Conservation (phyloP, 2,329 filamentous ascomycete species). For the Fusarium sp. region DNA sequence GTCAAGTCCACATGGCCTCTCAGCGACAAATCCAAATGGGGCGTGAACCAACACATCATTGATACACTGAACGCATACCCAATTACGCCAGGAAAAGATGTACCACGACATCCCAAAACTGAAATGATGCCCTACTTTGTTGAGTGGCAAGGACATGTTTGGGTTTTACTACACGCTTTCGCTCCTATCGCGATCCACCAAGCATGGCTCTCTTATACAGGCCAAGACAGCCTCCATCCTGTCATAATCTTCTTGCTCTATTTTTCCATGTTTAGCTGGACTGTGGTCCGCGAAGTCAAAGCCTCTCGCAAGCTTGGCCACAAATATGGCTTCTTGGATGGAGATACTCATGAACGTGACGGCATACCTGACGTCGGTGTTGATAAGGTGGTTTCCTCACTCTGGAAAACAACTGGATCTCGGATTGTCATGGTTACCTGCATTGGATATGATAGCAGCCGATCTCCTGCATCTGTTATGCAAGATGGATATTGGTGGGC, state of each 20-base stretch:
- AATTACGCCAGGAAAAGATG: slow-evolving; percentile 9
- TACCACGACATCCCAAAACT: slow-evolving; percentile 14
- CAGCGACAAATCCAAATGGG: slow-evolving; percentile 20
- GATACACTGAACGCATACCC: slow-evolving; percentile 21
- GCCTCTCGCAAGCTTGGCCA: slow-evolving; percentile 17
- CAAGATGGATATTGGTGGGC: slow-evolving; percentile 17
- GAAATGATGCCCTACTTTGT: slow-evolving; percentile 24
- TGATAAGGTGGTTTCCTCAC: slow-evolving; percentile 23
- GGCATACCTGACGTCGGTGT: slow-evolving; percentile 30
- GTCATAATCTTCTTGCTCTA: slow-evolving; percentile 19
- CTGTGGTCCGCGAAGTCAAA: slow-evolving; percentile 16
- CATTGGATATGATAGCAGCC: slow-evolving; percentile 11
- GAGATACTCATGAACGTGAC: slow-evolving; percentile 28
- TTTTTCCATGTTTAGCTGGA: slow-evolving; percentile 17
- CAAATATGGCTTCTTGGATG: slow-evolving; percentile 19
- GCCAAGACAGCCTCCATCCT: slow-evolving; percentile 8
- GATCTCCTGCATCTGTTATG: slow-evolving; percentile 9
- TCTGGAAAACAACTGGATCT: slow-evolving; percentile 30
- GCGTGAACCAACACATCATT: slow-evolving; percentile 11
- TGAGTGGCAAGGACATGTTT: slow-evolving; percentile 26
- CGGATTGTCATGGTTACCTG: slow-evolving; percentile 21
- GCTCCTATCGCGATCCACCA: slow-evolving; percentile 17
- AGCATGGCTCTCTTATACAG: slow-evolving; percentile 1
- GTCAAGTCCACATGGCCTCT: slow-evolving; percentile 26
- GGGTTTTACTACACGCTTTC: slow-evolving; percentile 24